These are phyloP conservation scores for Cercospora citrullina DNA, from an alignment of 2,329 filamentous ascomycete species.

Conservation along the genomic window DNA sequence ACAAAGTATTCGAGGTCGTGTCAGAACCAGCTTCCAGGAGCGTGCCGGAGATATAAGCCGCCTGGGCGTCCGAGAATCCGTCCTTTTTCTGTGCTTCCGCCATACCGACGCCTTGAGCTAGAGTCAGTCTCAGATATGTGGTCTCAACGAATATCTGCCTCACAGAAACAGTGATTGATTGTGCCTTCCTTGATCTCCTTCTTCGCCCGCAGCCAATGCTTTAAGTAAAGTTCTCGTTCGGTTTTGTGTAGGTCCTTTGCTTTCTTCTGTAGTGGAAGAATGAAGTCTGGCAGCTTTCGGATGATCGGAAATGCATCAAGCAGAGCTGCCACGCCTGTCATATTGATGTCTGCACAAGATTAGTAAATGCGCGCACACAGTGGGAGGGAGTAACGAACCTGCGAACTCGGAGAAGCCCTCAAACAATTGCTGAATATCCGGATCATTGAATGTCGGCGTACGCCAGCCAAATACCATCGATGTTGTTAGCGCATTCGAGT, in stretches of 20 bases:
- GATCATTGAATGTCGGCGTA: constrained; percentile 44
- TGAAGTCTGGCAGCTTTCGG: constrained; percentile 46
- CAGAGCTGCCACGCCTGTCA: constrained; percentile 46
- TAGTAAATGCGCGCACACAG: not conserved
- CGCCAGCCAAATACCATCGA: constrained; percentile 52
- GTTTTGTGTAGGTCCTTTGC: constrained; percentile 29
- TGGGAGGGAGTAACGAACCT: not conserved
- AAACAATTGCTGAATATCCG: constrained; percentile 48
- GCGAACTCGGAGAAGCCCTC: constrained; percentile 47
- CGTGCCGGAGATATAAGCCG: constrained; percentile 39
- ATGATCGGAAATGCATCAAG: constrained; percentile 52
- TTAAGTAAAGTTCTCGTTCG: constrained; percentile 27
- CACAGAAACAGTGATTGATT: constrained; percentile 31
- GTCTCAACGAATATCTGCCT: not conserved
- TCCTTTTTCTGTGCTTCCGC: constrained; percentile 31
- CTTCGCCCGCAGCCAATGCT: constrained; percentile 30
- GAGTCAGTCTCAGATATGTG: not conserved
- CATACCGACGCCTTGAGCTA: constrained; percentile 22
- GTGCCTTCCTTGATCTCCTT: constrained; percentile 25
- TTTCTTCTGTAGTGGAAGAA: constrained; percentile 23
- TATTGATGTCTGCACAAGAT: constrained; percentile 38
- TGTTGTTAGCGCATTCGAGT: constrained; percentile 52
- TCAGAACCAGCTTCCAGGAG: constrained; percentile 47
- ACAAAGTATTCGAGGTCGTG: constrained; percentile 39
- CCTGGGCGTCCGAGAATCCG: constrained; percentile 29